Evolutionary conservation across 2,329 filamentous ascomycete species (phyloP), one percentile per base, ranked within the genome.

Genomic region (Cytospora leucostoma): DNA sequence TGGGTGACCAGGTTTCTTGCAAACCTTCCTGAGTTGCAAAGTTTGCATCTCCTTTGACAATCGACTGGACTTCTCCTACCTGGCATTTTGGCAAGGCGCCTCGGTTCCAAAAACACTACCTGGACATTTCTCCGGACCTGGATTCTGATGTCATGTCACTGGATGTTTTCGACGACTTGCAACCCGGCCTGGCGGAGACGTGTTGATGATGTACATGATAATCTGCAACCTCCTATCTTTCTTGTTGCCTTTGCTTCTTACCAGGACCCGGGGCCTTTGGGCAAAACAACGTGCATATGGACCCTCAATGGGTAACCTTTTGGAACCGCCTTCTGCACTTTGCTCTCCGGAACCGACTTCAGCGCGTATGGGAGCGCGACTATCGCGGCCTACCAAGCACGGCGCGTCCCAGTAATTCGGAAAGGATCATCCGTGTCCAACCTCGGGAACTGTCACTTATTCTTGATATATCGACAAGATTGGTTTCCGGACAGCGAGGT

Each of bases 401-500:
- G 61, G 54, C 37, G 56, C 34, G 1, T n/a, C 44, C 40, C 44
- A 37, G 40, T 35, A 32, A 37, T 12, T 50, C 34, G 38, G 53
- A 65, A 62, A 72, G 70, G 70, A 69, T 69, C 40, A 68, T 70
- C 60, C 66, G 52, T 71, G 67, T 70, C 68, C 65, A 69, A 65
- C 68, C 8, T 69, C 55, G 65, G 56, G 61, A 40, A 58, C 63
- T 69, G 66, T 69, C 71, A 71, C 62, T 66, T 66, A 51, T 64
- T 64, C 68, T 68, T 72, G 71, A 73, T 71, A 73, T 70, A 73
- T 69, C 73, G 70, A 70, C 65, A 54, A 59, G 74, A 74, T 73
- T 72, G 71, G 73, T 71, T 73, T 78, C 79, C 73, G 79, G 81
- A 80, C 80, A 83, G 80, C 80, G 77, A 80, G 80, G 80, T 82